phyloP scores from a whole-genome alignment of 2,329 filamentous ascomycete species.

The Talaromyces rugulosus region DNA sequence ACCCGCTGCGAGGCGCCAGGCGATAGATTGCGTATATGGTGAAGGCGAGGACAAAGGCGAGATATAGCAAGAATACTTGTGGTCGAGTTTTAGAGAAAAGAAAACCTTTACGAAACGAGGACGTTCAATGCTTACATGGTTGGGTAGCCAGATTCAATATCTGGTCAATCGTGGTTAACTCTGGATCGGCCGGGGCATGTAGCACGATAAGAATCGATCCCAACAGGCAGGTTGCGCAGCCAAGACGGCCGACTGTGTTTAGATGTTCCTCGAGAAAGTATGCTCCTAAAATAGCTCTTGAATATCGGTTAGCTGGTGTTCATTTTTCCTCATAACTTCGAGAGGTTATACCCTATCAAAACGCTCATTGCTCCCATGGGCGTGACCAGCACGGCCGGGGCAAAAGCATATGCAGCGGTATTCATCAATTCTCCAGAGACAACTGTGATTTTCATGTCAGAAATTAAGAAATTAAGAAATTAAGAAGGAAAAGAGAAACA shows the following conservation, averaged over 20 bases:
- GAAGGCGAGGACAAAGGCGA: conserved; percentile 7
- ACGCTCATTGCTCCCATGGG: conserved; percentile 12
- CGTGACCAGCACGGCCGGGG: conserved; percentile 11
- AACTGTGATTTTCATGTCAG: not conserved
- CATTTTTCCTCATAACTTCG: not conserved
- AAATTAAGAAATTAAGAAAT: not conserved
- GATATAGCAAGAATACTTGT: conserved; percentile 10
- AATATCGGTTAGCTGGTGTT: not conserved
- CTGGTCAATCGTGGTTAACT: conserved; percentile 7
- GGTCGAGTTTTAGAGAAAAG: not conserved
- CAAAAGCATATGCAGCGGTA: conserved; percentile 12
- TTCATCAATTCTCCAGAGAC: conserved; percentile 12
- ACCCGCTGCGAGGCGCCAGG: conserved; percentile 2
- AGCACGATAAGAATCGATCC: conserved; percentile 10
- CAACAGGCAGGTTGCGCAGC: conserved; percentile 10
- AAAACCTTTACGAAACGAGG: not conserved
- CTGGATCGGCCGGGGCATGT: conserved; percentile 10
- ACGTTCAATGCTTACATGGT: conserved; percentile 4
- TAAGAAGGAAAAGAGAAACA: not conserved
- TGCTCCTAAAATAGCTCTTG: conserved; percentile 10
- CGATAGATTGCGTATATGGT: conserved; percentile 7
- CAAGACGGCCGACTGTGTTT: conserved; percentile 10
- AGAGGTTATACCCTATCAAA: conserved; percentile 7
- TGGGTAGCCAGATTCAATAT: conserved; percentile 5
- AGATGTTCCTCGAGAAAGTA: conserved; percentile 10